phyloP scores from a whole-genome alignment of 495 filamentous ascomycete genomes.

The Aspergillus baeticus region DNA sequence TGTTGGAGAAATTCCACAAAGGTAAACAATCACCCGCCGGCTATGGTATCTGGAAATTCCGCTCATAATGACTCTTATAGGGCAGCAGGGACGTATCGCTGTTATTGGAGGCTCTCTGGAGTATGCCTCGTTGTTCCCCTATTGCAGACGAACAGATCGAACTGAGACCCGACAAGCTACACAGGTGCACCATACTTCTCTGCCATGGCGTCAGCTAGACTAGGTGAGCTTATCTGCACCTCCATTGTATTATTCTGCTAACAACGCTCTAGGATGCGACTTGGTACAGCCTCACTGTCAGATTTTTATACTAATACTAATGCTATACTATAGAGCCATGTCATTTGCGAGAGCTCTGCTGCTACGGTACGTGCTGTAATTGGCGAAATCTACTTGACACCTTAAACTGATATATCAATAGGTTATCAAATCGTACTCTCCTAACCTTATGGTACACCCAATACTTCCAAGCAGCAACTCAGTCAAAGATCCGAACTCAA shows the following conservation, averaged over 20 bases:
- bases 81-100: constrained; percentile 86
- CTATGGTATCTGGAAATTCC: constrained; percentile 9
- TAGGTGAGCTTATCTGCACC: constrained; percentile 41
- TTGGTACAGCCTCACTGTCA: constrained; percentile 54
- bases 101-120: constrained; percentile 95
- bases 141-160: neutral
- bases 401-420: constrained; percentile 9
- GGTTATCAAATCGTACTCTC: constrained; percentile 97
- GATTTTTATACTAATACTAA: neutral
- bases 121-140: constrained; percentile 31
- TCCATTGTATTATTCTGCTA: neutral
- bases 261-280: constrained; percentile 60
- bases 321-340: constrained; percentile 70
- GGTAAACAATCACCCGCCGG: constrained; percentile 44
- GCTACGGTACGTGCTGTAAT: constrained; percentile 44
- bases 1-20: constrained; percentile 97
- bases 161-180: constrained; percentile 54
- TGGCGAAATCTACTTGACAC: neutral
- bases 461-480: constrained; percentile 72
- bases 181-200: constrained; percentile 98
- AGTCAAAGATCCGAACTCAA: constrained; percentile 39
- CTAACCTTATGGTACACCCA: constrained; percentile 98
- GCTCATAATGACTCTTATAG: constrained; percentile 41
- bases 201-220: constrained; percentile 87
- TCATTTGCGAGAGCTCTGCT: constrained; percentile 91